These are phyloP conservation scores for Blastobotrys buckinghamii DNA, from an alignment of 1,139 yeast genomes.

Conservation along the genomic window DNA sequence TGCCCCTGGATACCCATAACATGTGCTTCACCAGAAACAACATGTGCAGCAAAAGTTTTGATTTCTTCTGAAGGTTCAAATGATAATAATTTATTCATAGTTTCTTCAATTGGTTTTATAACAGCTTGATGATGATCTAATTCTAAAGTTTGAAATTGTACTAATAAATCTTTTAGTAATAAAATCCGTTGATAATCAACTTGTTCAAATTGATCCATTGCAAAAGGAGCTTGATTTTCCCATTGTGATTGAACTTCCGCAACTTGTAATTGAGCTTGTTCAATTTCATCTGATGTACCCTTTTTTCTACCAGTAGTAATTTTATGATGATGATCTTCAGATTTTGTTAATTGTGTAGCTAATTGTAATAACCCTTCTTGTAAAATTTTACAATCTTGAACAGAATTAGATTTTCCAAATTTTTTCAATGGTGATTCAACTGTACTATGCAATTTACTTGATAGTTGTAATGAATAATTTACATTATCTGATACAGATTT, in stretches of 20 bases:
- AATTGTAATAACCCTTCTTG: constrained; percentile 27
- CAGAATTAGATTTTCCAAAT: constrained; percentile 23
- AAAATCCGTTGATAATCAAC: constrained; percentile 65
- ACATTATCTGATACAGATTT: constrained; percentile 27
- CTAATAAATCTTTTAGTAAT: constrained; percentile 59
- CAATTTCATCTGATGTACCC: constrained; percentile 17
- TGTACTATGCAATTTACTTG: constrained; percentile 30
- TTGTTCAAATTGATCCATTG: constrained; percentile 69
- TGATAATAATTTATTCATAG: constrained; percentile 58
- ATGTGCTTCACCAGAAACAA: constrained; percentile 22
- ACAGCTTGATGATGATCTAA: constrained; percentile 33
- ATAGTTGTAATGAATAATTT: constrained; percentile 27
- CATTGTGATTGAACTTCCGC: constrained; percentile 39
- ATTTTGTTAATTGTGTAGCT: constrained; percentile 23
- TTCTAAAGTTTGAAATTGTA: constrained; percentile 59
- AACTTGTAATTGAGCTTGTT: constrained; percentile 22
- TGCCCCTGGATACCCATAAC: constrained; percentile 6
- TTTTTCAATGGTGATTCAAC: constrained; percentile 31
- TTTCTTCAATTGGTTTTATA: constrained; percentile 47
- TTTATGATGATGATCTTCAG: constrained; percentile 19
- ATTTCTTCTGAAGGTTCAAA: constrained; percentile 57
- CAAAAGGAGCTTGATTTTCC: constrained; percentile 73
- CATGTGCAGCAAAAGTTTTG: constrained; percentile 47
- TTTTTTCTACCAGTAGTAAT: constrained; percentile 18
- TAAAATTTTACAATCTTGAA: constrained; percentile 29